phyloP scores from a whole-genome alignment of 305 asterid species.

The Nicotiana rustica region DNA sequence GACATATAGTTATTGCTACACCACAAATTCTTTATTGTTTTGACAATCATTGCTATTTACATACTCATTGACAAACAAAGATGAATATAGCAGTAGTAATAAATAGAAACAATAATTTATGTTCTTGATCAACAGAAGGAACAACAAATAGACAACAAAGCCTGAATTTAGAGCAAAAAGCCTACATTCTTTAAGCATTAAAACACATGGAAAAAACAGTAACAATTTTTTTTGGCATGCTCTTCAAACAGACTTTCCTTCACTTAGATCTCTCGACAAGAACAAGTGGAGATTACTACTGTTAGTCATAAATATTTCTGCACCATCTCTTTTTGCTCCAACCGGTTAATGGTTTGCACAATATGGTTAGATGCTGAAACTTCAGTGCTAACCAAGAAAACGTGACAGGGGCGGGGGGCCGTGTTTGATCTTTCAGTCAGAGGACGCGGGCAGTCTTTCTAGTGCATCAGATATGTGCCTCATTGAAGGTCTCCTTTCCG shows the following conservation, averaged over 20 bases:
- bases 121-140: slow-evolving; percentile 35
- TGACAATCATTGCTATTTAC: slow-evolving; percentile 17
- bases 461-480: slow-evolving; percentile 70
- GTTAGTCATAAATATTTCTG: slow-evolving; percentile 6
- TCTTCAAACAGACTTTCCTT: slow-evolving; percentile 44
- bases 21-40: background rate
- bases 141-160: slow-evolving; percentile 43
- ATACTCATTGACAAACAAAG: background rate
- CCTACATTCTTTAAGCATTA: slow-evolving; percentile 39
- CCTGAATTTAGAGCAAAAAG: slow-evolving; percentile 8
- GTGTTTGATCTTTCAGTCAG: slow-evolving; percentile 37
- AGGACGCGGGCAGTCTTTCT: slow-evolving; percentile 59
- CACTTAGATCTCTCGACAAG: slow-evolving; percentile 34
- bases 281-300: slow-evolving; percentile 10
- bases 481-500: slow-evolving; percentile 83
- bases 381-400: background rate
- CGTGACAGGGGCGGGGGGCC: background rate
- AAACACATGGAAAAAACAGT: slow-evolving; percentile 39
- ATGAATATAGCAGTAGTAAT: background rate
- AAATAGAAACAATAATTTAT: slow-evolving; percentile 31
- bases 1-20: slow-evolving; percentile 2
- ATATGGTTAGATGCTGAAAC: slow-evolving; percentile 7
- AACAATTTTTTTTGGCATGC: slow-evolving; percentile 31
- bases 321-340: background rate
- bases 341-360: background rate